phyloP scores from a whole-genome alignment of 2,329 filamentous ascomycete genomes.

The Laburnicola sp. region DNA sequence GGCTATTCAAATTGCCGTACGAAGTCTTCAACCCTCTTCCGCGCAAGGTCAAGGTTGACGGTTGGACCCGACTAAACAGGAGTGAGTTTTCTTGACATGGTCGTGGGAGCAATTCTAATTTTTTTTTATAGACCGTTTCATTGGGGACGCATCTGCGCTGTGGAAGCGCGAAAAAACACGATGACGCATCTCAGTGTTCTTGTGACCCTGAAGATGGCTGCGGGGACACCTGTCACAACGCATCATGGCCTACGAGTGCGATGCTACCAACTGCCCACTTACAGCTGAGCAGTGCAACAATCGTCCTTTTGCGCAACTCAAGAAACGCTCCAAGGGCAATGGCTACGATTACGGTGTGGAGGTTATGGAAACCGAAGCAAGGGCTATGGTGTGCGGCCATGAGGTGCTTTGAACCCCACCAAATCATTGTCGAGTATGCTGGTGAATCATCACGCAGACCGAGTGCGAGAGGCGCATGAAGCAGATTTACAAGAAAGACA shows the following conservation, averaged over 20 bases:
- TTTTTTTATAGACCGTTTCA: slow-evolving; percentile 72
- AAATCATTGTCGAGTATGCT: slow-evolving; percentile 98
- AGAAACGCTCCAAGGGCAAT: slow-evolving; percentile 68
- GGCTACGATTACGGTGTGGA: slow-evolving; percentile 93
- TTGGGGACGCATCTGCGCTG: slow-evolving; percentile 76
- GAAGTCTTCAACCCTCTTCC: slow-evolving; percentile 87
- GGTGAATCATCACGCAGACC: slow-evolving; percentile 92
- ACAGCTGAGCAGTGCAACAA: slow-evolving; percentile 77
- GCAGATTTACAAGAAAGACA: slow-evolving; percentile 88
- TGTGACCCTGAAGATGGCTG: slow-evolving; percentile 69
- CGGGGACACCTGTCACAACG: slow-evolving; percentile 90
- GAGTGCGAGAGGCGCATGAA: slow-evolving; percentile 95
- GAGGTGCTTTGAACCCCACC: slow-evolving; percentile 80
- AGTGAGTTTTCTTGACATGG: slow-evolving; percentile 60
- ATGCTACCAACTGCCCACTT: slow-evolving; percentile 82
- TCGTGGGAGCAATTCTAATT: slow-evolving; percentile 15
- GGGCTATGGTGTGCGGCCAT: slow-evolving; percentile 88
- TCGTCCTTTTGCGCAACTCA: slow-evolving; percentile 81
- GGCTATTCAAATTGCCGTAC: slow-evolving; percentile 86
- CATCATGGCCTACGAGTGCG: slow-evolving; percentile 97
- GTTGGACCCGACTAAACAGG: slow-evolving; percentile 89
- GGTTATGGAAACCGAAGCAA: slow-evolving; percentile 85
- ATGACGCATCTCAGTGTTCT: slow-evolving; percentile 66
- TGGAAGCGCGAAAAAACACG: slow-evolving; percentile 81
- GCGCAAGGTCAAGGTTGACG: slow-evolving; percentile 84